Percentiles rank a stretch among this genome's conserved stretches.
phyloP scores from a whole-genome alignment of 2,329 filamentous ascomycete species.

The Neonectria ditissima region DNA sequence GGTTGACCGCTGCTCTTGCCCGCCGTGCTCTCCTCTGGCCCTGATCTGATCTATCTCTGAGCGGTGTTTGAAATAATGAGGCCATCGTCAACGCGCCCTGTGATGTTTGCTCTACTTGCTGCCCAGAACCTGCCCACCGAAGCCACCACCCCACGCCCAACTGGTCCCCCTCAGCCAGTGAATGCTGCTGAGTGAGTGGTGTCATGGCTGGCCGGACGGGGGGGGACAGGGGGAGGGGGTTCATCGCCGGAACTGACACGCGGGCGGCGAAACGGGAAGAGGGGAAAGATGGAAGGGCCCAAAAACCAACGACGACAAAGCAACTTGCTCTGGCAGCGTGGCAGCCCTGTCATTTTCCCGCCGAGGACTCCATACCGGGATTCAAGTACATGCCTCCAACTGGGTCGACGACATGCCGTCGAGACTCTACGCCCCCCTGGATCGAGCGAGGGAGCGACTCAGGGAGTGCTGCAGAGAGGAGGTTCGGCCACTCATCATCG shows the following conservation, averaged over 20 bases:
- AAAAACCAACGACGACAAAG: slow-evolving; percentile 35
- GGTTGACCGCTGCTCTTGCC: slow-evolving; percentile 44
- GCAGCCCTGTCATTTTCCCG: slow-evolving; percentile 31
- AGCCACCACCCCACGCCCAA: slow-evolving; percentile 41
- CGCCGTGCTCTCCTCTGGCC: slow-evolving; percentile 32
- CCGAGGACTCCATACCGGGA: slow-evolving; percentile 14
- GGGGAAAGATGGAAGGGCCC: slow-evolving; percentile 16
- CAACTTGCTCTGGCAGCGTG: slow-evolving; percentile 35
- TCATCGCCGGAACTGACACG: slow-evolving; percentile 36
- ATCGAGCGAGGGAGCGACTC: slow-evolving; percentile 12
- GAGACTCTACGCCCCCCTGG: slow-evolving; percentile 3
- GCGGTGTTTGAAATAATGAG: slow-evolving; percentile 41
- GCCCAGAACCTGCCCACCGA: slow-evolving; percentile 40
- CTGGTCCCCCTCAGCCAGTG: slow-evolving; percentile 35
- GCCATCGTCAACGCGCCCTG: slow-evolving; percentile 42
- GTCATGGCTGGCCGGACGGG: slow-evolving; percentile 39
- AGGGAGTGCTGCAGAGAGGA: slow-evolving; percentile 6
- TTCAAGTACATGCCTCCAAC: slow-evolving; percentile 8
- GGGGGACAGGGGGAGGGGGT: slow-evolving; percentile 25
- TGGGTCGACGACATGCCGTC: slow-evolving; percentile 4
- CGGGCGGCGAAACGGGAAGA: slow-evolving; percentile 35
- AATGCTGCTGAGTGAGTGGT: slow-evolving; percentile 34
- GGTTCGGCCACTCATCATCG: slow-evolving; percentile 30
- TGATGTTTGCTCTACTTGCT: slow-evolving; percentile 39
- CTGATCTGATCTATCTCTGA: slow-evolving; percentile 40